Base-by-base conservation (phyloP, 371 early-diverging fungal genomes). In the Modicella reniformis region DNA sequence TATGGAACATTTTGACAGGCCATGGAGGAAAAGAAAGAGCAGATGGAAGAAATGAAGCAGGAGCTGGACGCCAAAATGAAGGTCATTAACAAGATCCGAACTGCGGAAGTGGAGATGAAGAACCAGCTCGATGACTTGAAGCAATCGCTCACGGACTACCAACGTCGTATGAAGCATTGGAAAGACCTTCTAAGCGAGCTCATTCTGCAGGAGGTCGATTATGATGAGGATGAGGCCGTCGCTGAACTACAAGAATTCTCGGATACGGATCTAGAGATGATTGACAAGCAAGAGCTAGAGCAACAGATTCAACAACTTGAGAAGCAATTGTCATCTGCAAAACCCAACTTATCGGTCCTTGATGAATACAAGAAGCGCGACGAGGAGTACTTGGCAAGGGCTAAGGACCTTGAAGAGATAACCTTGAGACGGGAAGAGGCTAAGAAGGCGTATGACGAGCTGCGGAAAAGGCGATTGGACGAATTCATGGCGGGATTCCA, bases 401-500 rank as follows among this genome's bases (percentile, higher is more conserved):
- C 87, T 50, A 74, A 80, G 34, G 96, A 96, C 53, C 82, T 98
- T 26, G 94, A 94, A 48, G 86, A 85, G 12, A 85, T 92, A 0
- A 94, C 95, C 9, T 52, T 51, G 12, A 81, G 84, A 51, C 87
- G 96, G 47, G 96, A 98, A 75, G 82, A 72, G 8, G 89, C 89
- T 21, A 94, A 95, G 83, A 72, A 80, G 26, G 81, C 84, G 59
- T 91, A 92, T 54, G 97, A 96, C 64, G 82, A 82, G 10, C 81
- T 98, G 58, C 91, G 95, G 26, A 94, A 93, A 55, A 79, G 85
- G 63, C 88, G 99, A 47, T 80, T 95, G 17, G 92, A 93, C 40
- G 93, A 95, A 82, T 99, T 99, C 80, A 98, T 99, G 97, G 84
- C 87, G 12, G 99, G 99, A 0, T 99, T 99, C 81, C 92, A 89